Percentiles rank a stretch among this genome's conserved stretches.
These are phyloP conservation scores for Populus hybrid DNA, from an alignment of 441 rosid species.

Conservation along the genomic window DNA sequence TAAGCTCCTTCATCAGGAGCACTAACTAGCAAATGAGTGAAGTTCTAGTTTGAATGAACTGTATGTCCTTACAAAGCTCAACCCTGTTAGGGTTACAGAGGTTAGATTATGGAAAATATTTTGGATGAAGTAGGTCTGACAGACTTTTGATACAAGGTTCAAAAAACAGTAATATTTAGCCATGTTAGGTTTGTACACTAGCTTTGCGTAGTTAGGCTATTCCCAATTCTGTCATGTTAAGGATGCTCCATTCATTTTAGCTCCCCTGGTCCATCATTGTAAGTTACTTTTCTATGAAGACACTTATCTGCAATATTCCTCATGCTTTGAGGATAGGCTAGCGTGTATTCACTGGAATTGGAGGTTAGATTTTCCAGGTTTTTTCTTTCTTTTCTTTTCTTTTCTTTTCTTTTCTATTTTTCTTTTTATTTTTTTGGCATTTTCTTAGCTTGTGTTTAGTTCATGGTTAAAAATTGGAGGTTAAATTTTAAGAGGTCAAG, in stretches of 20 bases:
- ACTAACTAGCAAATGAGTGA: neutral
- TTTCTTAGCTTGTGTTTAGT: too few species aligned
- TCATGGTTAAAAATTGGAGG: too few species aligned
- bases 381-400: too few species aligned
- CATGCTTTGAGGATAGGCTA: neutral
- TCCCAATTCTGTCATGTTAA: neutral
- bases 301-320: neutral
- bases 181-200: neutral
- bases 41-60: neutral
- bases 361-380: neutral
- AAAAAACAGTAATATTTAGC: neutral
- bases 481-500: too few species aligned
- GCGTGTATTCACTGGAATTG: too few species aligned
- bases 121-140: neutral
- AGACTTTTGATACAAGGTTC: neutral
- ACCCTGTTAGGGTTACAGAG: neutral
- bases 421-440: neutral
- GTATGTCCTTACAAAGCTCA: neutral
- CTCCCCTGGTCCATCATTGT: neutral
- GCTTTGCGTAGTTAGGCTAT: neutral
- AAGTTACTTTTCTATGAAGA: neutral
- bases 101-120: neutral
- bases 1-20: neutral
- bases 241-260: neutral
- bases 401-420: too few species aligned